Conservation (phyloP, 257 asterid species). For the Leonotis leonurus region DNA sequence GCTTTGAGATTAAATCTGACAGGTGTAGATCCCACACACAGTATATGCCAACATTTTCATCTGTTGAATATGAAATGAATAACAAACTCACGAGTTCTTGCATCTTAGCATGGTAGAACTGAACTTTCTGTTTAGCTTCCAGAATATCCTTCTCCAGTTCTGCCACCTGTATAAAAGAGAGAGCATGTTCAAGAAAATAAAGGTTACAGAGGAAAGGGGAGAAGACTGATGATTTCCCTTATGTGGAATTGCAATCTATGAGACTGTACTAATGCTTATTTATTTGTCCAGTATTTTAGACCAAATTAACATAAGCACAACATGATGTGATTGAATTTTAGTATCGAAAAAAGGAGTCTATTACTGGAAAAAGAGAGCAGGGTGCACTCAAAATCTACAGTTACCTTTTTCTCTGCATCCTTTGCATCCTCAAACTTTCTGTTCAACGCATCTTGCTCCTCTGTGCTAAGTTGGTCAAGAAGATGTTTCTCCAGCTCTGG, state of each 20-base stretch:
- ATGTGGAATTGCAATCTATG: neutral
- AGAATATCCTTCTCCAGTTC: slow-evolving; percentile 92
- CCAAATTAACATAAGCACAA: neutral
- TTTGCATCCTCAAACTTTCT: slow-evolving; percentile 83
- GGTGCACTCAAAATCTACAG: neutral
- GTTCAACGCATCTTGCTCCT: slow-evolving; percentile 78
- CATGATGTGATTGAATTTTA: neutral
- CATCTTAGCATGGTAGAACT: slow-evolving; percentile 86
- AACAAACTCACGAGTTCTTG: slow-evolving; percentile 85
- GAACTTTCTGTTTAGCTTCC: slow-evolving; percentile 84
- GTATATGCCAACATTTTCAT: neutral
- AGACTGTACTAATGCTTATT: neutral
- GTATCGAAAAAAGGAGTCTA: neutral
- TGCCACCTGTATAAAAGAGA: slow-evolving; percentile 51
- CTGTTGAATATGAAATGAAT: slow-evolving; percentile 5
- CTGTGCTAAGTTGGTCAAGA: slow-evolving; percentile 82
- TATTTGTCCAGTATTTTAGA: neutral
- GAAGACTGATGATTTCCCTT: too few relatives aligned
- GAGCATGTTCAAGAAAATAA: slow-evolving; percentile 1
- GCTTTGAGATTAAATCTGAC: neutral
- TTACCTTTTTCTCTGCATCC: slow-evolving; percentile 90
- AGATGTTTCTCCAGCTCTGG: slow-evolving; percentile 91
- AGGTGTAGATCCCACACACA: neutral
- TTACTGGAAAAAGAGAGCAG: neutral
- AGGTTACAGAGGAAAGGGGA: neutral